These are phyloP conservation scores for Magnolia changhungtana DNA, from an alignment of 164 flowering plant genomes.

Conservation along the genomic window DNA sequence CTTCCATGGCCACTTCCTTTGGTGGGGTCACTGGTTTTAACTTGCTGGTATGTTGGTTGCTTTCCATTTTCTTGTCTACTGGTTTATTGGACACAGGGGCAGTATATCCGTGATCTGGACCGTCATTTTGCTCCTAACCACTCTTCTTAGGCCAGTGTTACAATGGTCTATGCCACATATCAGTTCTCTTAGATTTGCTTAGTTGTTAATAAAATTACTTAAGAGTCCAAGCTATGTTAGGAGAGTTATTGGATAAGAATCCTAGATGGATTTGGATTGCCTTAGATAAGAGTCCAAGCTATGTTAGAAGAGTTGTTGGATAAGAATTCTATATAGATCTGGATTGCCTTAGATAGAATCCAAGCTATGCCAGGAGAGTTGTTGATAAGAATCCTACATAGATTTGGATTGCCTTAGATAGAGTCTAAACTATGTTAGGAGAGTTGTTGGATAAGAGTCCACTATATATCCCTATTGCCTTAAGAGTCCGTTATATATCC, in stretches of 20 bases:
- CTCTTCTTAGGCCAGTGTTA: neutral
- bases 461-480: too few relatives aligned
- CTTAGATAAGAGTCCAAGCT: neutral
- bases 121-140: neutral
- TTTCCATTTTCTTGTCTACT: neutral
- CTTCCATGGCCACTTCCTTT: conserved; percentile 75
- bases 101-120: neutral
- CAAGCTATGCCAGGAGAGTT: too few relatives aligned
- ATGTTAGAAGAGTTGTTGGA: too few relatives aligned
- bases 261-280: neutral
- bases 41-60: conserved; percentile 43
- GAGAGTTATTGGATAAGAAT: too few relatives aligned
- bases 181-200: too few relatives aligned
- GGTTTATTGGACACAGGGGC: neutral
- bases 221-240: neutral
- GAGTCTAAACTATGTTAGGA: too few relatives aligned
- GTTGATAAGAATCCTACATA: too few relatives aligned
- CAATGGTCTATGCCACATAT: too few relatives aligned
- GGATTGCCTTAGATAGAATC: neutral
- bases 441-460: too few relatives aligned
- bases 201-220: neutral
- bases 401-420: too few relatives aligned
- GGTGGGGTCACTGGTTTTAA: conserved; percentile 68
- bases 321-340: neutral
- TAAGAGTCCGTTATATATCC: too few relatives aligned